Evolutionary conservation across 305 asterid species (phyloP).

Genomic region (Caryopteris hybrid): DNA sequence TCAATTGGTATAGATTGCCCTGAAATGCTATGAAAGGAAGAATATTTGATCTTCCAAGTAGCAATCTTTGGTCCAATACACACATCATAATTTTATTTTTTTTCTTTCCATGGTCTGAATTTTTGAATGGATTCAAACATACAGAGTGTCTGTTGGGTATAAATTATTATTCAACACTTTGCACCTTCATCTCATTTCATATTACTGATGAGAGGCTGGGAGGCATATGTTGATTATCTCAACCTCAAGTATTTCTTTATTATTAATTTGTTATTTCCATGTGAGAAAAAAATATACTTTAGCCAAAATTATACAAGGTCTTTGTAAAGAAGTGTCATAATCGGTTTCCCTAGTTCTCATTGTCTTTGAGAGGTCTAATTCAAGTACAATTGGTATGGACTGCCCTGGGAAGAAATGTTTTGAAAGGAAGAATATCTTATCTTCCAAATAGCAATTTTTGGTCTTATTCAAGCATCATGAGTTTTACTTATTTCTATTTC

Average conservation of each 20-base stretch:
- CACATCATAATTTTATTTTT: no score
- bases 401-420: not conserved
- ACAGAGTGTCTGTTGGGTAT: no score
- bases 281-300: no score
- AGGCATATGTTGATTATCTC: not conserved
- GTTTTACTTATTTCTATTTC: no score
- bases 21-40: no score
- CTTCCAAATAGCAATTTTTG: not conserved
- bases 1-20: no score
- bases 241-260: not conserved
- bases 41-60: no score
- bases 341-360: not conserved
- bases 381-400: not conserved
- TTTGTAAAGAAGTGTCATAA: not conserved
- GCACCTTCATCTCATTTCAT: not conserved
- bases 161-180: not conserved
- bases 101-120: not conserved
- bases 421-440: not conserved
- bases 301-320: not conserved
- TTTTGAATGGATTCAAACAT: not conserved
- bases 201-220: not conserved
- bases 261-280: no score
- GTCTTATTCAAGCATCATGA: no score
- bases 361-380: not conserved
- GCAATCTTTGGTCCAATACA: no score